Base-by-base conservation (phyloP, 2,329 filamentous ascomycete species). In the Albophoma yamanashiensis region DNA sequence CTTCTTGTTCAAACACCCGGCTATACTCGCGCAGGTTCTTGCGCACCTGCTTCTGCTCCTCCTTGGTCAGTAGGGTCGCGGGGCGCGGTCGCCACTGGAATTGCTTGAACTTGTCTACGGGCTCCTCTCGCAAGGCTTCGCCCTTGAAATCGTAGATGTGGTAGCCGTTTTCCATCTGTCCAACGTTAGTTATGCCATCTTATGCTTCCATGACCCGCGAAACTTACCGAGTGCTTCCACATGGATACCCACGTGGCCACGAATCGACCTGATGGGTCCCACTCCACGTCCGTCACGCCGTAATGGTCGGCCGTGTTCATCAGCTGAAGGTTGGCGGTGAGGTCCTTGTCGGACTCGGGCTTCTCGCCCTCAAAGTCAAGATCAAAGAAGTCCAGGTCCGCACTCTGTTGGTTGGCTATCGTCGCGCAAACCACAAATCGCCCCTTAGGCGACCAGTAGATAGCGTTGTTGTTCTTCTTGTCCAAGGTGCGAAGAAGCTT, bases 381-480 rank as follows among this genome's bases (percentile, higher is more conserved):
- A 72, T 99, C 94, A 80, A 88, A 97, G 79, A 99, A 99, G 73
- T 99, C 94, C 62, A 99, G 86, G 64, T 99, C 94, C 65, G 91
- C 96, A 77, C 88, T 93, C 76, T 96, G 91, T 72, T 92, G 88
- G 69, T 92, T 97, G 76, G 90, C 86, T 58, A 99, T 91, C 14
- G 94, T 95, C 59, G 92, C 94, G 59, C 99, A 86, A 55, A 97
- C 88, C 43, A 97, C 93, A 70, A 99, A 99, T 56, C 94, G 88
- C 59, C 94, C 94, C 74, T 88, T 91, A 31, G 94, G 94, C 25
- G 92, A 96, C 94, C 94, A 99, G 85, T 97, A 97, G 71, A 99
- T 99, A 65, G 91, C 92, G 72, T 99, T 99, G 84, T 89, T 96
- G 78, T 95, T 97, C 86, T 97, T 97, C 86, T 97, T 97, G 69